Percentiles rank a stretch among this genome's conserved stretches.
These are phyloP conservation scores for Neofusicoccum laricinum DNA, from an alignment of 2,329 filamentous ascomycete species.

Conservation along the genomic window DNA sequence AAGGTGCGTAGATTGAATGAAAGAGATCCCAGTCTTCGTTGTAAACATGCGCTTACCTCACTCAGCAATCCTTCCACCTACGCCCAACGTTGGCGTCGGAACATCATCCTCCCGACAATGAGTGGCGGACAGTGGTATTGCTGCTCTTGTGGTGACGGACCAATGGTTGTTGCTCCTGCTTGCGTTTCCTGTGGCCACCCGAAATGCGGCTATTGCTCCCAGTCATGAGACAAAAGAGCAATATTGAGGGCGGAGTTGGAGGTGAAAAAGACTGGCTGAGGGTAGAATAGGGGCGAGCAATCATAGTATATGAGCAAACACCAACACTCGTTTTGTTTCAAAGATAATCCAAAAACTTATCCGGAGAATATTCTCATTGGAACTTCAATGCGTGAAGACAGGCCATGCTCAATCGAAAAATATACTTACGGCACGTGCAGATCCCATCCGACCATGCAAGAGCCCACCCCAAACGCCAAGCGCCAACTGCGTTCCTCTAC, in stretches of 20 bases:
- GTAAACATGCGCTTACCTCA: neutral
- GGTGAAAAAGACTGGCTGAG: neutral
- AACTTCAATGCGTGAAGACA: neutral
- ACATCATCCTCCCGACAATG: neutral
- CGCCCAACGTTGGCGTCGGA: neutral
- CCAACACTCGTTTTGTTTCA: neutral
- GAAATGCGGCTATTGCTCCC: neutral
- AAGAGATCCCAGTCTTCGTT: neutral
- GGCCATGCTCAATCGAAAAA: neutral
- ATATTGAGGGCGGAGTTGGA: neutral
- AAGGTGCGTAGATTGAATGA: neutral
- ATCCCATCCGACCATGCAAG: neutral
- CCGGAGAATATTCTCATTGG: neutral
- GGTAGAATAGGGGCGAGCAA: neutral
- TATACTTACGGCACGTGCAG: neutral
- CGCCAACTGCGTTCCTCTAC: neutral
- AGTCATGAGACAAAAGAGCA: neutral
- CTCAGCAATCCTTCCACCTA: neutral
- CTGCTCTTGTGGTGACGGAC: neutral
- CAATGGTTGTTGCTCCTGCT: slow-evolving; percentile 3
- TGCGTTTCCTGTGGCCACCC: neutral
- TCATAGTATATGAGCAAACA: neutral
- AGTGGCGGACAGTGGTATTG: slow-evolving; percentile 1
- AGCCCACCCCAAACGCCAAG: slow-evolving; percentile 1
- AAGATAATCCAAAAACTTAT: neutral